Base-by-base conservation (phyloP, 192 early-diverging fungal species). In the Coemansia sp. region DNA sequence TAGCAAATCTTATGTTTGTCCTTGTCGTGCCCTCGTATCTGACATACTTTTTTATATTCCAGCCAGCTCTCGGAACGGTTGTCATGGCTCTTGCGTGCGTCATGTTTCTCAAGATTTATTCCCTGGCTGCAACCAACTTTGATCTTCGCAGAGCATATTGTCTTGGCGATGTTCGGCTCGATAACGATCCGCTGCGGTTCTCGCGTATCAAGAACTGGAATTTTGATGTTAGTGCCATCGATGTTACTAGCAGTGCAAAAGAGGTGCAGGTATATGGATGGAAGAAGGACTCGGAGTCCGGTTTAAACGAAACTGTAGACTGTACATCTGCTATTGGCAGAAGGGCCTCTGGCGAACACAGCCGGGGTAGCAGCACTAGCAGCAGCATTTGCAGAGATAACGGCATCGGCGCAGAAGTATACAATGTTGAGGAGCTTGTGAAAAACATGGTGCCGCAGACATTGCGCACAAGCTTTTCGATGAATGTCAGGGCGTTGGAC, bases 91-190 rank as follows among this genome's bases (percentile, higher is more conserved):
- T 78, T 48, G 87, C 88, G 3, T 76, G 89, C 8, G 84, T 94
- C 65, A 86, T 93, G 59, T 90, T 92, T 62, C 83, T 95, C 46
- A 94, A 96, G 85, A 82, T 95, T 57, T 87, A 88, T 20, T 94
- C 92, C 20, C 92, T 89, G 77, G 85, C 84, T 0, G 84, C 93
- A 12, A 91, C 92, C 18, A 93, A 93, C 84, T 85, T 85, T 63
- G 92, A 93, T 49, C 75, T 94, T 46, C 87, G 94, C 51, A 70
- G 77, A 12, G 84, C 85, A 8, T 86, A 86, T 41, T 68, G 85
- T n/a, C 84, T 85, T 61, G 84, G 77, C 49, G 75, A 81, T 52
- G 52, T 69, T 30, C 66, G 61, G 21, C 72, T 80, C 8, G 46
- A 61, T 48, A 64, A 51, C 64, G 78, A 85, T 45, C 78, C 83